Evolutionary conservation across 176 grass and related monocot genomes (phyloP), one percentile per base, ranked within the genome.

Genomic region (Alloteropsis semialata): DNA sequence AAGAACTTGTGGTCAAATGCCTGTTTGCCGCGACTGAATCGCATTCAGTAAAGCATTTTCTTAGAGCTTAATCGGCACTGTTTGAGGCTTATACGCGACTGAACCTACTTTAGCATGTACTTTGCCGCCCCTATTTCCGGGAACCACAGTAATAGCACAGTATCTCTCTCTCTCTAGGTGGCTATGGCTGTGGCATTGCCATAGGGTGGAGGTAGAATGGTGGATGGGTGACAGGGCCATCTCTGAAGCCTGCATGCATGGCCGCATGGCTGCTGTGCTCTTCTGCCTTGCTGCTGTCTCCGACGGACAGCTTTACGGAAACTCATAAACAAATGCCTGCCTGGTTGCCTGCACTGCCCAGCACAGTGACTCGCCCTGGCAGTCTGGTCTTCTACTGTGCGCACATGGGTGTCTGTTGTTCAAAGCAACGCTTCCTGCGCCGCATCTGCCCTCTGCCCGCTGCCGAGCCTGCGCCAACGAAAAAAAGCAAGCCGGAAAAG

Each of bases 231-330:
- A 86, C 77, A 76, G 84, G 33, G 22, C 80, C 85, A 79, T 87
- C 64, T 85, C 62, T 89, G 69, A 82, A 82, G 69, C 63, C 91
- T 93, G 91, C 82, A 68, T 78, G 82, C 84, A 70, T 72, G 43
- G 67, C 67, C 18, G 76, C 76, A 82, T 82, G 87, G 91, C 87
- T 91, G 91, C 87, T 84, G 89, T 78, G 50, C 84, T 90, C 82
- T 89, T 90, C 89, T 89, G 82, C 88, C 87, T 91, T 83, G 89
- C 78, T 86, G 89, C 72, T 63, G 91, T 82, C 89, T 85, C 82
- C 81, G 86, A 55, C 83, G 33, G n/a, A 82, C 82, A 69, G 87
- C 82, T 81, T 94, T 94, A 91, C 84, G 84, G 89, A 94, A 97
- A 94, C 88, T 91, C 86, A 87, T 87, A 91, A 91, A 91, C 87